phyloP scores from a whole-genome alignment of 2,329 filamentous ascomycete species.

The Fusarium sp. region DNA sequence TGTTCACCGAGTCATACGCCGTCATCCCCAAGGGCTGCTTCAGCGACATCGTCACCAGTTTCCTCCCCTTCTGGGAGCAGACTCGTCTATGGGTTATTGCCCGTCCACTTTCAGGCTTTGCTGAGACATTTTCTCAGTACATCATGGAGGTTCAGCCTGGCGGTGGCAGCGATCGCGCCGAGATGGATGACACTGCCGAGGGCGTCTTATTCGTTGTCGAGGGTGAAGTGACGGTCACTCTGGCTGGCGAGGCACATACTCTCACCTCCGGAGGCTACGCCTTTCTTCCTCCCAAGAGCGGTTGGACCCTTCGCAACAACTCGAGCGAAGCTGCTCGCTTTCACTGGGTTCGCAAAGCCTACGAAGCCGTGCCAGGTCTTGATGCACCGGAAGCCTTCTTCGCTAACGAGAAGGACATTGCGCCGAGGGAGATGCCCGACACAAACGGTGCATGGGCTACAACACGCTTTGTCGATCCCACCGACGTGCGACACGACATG shows the following conservation, averaged over 20 bases:
- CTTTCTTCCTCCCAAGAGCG: slow-evolving; percentile 30
- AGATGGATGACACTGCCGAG: slow-evolving; percentile 30
- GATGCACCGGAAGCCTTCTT: slow-evolving; percentile 26
- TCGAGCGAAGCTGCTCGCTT: slow-evolving; percentile 19
- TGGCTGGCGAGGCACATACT: slow-evolving; percentile 15
- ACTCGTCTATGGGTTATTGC: slow-evolving; percentile 34
- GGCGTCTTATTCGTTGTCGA: slow-evolving; percentile 31
- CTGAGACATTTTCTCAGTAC: slow-evolving; percentile 34
- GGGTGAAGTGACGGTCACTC: slow-evolving; percentile 24
- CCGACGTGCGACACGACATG: slow-evolving; percentile 30
- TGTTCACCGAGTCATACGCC: slow-evolving; percentile 38
- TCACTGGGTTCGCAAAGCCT: slow-evolving; percentile 36
- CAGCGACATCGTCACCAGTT: slow-evolving; percentile 38
- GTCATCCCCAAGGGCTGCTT: slow-evolving; percentile 37
- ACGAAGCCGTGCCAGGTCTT: slow-evolving; percentile 23
- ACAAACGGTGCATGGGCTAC: slow-evolving; percentile 33
- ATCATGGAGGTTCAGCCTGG: slow-evolving; percentile 34
- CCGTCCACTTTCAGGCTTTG: slow-evolving; percentile 29
- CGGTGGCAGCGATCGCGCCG: slow-evolving; percentile 27
- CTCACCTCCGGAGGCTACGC: slow-evolving; percentile 26
- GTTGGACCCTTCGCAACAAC: slow-evolving; percentile 34
- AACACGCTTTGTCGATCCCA: slow-evolving; percentile 29
- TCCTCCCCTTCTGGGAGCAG: slow-evolving; percentile 32
- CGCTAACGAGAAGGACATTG: slow-evolving; percentile 28
- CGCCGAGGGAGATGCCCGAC: slow-evolving; percentile 24